phyloP scores from a whole-genome alignment of 805 yeast species.

The Saccharomyces mikatae region DNA sequence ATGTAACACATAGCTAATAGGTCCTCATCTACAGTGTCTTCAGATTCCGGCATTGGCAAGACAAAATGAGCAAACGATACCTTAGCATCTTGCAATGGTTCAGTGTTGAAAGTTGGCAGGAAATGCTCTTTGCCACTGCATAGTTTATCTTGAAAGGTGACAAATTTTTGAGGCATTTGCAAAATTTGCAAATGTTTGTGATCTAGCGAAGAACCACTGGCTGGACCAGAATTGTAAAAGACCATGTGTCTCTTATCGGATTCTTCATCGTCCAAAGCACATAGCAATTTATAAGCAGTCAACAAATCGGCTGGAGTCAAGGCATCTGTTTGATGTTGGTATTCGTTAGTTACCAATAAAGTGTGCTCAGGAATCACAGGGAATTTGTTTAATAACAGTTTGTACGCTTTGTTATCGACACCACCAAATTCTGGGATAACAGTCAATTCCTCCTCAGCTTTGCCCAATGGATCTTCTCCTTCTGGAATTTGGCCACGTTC shows the following conservation, averaged over 20 bases:
- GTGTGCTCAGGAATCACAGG: slow-evolving; percentile 78
- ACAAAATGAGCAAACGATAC: slow-evolving; percentile 78
- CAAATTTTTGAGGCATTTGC: slow-evolving; percentile 53
- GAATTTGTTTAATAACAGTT: slow-evolving; percentile 74
- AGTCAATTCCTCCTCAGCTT: not conserved
- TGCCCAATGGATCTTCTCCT: not conserved
- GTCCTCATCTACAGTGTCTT: slow-evolving; percentile 44
- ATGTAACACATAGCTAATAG: slow-evolving; percentile 63
- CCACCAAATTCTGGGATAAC: slow-evolving; percentile 25
- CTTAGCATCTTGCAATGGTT: slow-evolving; percentile 52
- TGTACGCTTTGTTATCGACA: slow-evolving; percentile 40
- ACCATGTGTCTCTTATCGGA: slow-evolving; percentile 54
- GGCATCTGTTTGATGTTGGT: slow-evolving; percentile 64
- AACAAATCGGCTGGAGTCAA: slow-evolving; percentile 62
- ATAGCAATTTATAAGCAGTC: slow-evolving; percentile 49
- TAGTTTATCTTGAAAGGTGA: slow-evolving; percentile 47
- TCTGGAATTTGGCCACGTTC: slow-evolving; percentile 30
- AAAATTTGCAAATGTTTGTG: slow-evolving; percentile 90
- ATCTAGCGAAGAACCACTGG: slow-evolving; percentile 87
- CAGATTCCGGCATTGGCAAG: slow-evolving; percentile 48
- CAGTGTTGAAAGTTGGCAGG: slow-evolving; percentile 45
- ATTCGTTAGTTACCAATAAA: slow-evolving; percentile 67
- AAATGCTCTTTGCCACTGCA: slow-evolving; percentile 39
- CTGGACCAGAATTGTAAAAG: slow-evolving; percentile 81
- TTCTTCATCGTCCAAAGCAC: slow-evolving; percentile 35